Conservation (phyloP, 495 filamentous ascomycete genomes). For the Geoglossum glabrum region DNA sequence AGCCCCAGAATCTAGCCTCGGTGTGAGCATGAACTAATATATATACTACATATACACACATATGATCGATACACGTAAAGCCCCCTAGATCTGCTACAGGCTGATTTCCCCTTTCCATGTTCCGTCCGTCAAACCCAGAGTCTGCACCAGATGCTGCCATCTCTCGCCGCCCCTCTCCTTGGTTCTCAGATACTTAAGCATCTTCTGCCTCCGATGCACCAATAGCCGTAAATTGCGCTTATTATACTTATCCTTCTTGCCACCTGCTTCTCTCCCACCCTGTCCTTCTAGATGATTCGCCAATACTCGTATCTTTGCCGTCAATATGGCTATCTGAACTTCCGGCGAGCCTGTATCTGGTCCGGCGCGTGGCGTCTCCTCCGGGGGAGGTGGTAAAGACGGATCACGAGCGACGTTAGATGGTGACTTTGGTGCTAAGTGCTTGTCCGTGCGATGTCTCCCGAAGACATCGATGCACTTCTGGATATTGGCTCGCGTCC, state of each 20-base stretch:
- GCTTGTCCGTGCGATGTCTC: conserved; percentile 66
- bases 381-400: conserved; percentile 10
- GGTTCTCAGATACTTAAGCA: conserved; percentile 62
- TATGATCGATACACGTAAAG: neutral
- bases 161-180: conserved; percentile 81
- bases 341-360: conserved; percentile 84
- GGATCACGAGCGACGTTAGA: conserved; percentile 7
- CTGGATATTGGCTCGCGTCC: conserved; percentile 55
- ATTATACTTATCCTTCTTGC: conserved; percentile 68
- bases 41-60: neutral
- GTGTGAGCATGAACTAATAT: too few species aligned
- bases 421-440: conserved; percentile 35
- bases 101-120: conserved; percentile 76
- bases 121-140: conserved; percentile 65
- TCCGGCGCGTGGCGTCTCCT: conserved; percentile 50
- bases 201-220: conserved; percentile 75
- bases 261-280: conserved; percentile 26
- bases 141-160: conserved; percentile 68
- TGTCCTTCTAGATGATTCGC: conserved; percentile 34
- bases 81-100: conserved; percentile 19
- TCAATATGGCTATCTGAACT: conserved; percentile 94
- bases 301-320: conserved; percentile 74
- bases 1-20: too few species aligned
- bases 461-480: conserved; percentile 78
- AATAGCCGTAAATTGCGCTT: conserved; percentile 73